phyloP scores from a whole-genome alignment of 2,329 filamentous ascomycete genomes.

The Pyrenochaeta sp. region DNA sequence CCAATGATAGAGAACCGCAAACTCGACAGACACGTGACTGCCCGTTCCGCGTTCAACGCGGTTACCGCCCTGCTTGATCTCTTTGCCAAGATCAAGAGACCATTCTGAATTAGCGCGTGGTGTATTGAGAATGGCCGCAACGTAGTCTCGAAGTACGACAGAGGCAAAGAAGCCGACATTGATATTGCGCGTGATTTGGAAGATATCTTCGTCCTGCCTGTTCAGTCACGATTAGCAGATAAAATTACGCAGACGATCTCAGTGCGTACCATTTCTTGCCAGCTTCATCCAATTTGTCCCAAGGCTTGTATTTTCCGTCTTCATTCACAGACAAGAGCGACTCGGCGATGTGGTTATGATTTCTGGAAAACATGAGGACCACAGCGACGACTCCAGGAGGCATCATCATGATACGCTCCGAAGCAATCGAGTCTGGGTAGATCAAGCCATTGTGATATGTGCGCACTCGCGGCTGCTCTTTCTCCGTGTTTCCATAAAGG shows the following conservation, averaged over 20 bases:
- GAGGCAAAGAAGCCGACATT: slow-evolving; percentile 61
- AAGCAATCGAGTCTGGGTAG: slow-evolving; percentile 72
- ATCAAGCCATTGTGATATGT: slow-evolving; percentile 71
- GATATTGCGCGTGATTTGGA: slow-evolving; percentile 66
- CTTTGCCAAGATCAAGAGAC: slow-evolving; percentile 78
- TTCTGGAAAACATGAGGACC: slow-evolving; percentile 71
- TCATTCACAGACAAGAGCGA: slow-evolving; percentile 85
- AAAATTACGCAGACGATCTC: slow-evolving; percentile 53
- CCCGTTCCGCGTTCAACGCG: slow-evolving; percentile 71
- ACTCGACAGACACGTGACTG: slow-evolving; percentile 84
- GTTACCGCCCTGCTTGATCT: slow-evolving; percentile 63
- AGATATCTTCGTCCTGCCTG: slow-evolving; percentile 39
- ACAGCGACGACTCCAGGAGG: slow-evolving; percentile 72
- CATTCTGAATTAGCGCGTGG: slow-evolving; percentile 76
- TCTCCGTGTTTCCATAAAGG: slow-evolving; percentile 71
- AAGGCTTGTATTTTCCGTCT: slow-evolving; percentile 74
- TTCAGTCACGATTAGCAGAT: slow-evolving; percentile 41
- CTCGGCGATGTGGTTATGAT: slow-evolving; percentile 84
- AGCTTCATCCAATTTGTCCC: slow-evolving; percentile 64
- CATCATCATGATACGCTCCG: slow-evolving; percentile 69
- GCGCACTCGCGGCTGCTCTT: slow-evolving; percentile 69
- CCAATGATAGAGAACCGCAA: slow-evolving; percentile 87
- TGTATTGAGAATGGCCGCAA: slow-evolving; percentile 77
- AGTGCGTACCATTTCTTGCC: slow-evolving; percentile 43
- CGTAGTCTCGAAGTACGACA: slow-evolving; percentile 79